phyloP scores from a whole-genome alignment of 805 yeast species.

The Saccharomycopsis babjevae region DNA sequence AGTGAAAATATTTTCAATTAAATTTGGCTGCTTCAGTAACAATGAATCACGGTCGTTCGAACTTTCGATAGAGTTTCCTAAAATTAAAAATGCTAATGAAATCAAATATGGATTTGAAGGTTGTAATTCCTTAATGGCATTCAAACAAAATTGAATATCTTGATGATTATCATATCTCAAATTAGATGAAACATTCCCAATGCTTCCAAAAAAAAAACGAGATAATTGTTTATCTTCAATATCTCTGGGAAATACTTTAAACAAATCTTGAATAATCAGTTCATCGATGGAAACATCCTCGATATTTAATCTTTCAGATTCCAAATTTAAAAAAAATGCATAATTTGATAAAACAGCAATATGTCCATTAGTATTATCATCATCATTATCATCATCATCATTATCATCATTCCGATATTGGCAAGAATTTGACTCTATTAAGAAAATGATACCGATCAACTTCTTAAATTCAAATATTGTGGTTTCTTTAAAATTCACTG shows the following conservation, averaged over 20 bases:
- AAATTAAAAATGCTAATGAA: conserved; percentile 8
- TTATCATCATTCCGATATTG: neutral
- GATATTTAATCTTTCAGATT: neutral
- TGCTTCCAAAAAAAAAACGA: conserved; percentile 10
- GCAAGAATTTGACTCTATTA: neutral
- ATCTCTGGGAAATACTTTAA: neutral
- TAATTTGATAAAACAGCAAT: neutral
- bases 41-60: conserved; percentile 5
- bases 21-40: conserved; percentile 1
- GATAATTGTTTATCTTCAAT: conserved; percentile 8
- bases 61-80: conserved; percentile 12
- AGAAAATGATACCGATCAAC: neutral
- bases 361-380: neutral
- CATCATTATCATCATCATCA: neutral
- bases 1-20: neutral
- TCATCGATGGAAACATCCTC: neutral
- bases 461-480: neutral
- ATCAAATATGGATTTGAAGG: conserved; percentile 3
- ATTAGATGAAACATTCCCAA: conserved; percentile 13
- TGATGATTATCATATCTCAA: conserved; percentile 1
- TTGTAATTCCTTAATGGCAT: neutral
- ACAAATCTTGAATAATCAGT: neutral
- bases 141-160: conserved; percentile 2
- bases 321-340: neutral
- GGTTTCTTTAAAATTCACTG: neutral